Base-by-base conservation (phyloP, 306 rosid genomes). In the Carpinus fangiana region DNA sequence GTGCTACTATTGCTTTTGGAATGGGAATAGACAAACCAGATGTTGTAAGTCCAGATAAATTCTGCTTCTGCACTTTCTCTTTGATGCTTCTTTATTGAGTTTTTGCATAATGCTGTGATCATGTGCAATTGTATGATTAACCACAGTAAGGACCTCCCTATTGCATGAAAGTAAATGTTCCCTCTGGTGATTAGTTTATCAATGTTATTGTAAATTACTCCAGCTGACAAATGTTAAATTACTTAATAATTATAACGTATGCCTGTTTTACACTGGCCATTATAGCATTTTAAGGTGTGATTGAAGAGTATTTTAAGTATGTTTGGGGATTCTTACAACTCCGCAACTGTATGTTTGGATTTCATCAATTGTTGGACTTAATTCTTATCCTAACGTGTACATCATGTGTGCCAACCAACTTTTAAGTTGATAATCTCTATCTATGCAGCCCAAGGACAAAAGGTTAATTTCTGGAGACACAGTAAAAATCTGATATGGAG, bases 1-100 rank as follows among this genome's bases (percentile, higher is more conserved):
- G 98, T 62, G 98, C 98, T 55, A 92, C 98, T 70, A 95, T 95
- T 86, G 98, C 98, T 83, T 95, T 95, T 85, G 98, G 98, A 70
- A 95, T 95, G 98, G 98, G 98, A 79, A 95, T 95, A 85, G 98
- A 92, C 93, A 95, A 95, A 76, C 81, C 97, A 52, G 98, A 95
- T 84, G 98, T 95, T 80, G 98, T 91, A 87, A 92, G 98, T 95
- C 80, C 78, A 75, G 60, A 71, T 83, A 67, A 71, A 20, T 76
- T 84, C 76, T 76, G 48, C 16, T 76, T 84, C 76, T 76, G 48
- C 16, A 21, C 67, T 20, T 76, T 73, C 66, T 53, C 51, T 47
- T 16, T 48, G 3, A 26, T 10, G 73, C 8, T 21, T 60, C 21
- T 55, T 62, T 31, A 68, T 60, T 56, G n/a, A 20, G 28, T 53